Conservation (phyloP, 441 rosid species). For the Gossypium lobatum region DNA sequence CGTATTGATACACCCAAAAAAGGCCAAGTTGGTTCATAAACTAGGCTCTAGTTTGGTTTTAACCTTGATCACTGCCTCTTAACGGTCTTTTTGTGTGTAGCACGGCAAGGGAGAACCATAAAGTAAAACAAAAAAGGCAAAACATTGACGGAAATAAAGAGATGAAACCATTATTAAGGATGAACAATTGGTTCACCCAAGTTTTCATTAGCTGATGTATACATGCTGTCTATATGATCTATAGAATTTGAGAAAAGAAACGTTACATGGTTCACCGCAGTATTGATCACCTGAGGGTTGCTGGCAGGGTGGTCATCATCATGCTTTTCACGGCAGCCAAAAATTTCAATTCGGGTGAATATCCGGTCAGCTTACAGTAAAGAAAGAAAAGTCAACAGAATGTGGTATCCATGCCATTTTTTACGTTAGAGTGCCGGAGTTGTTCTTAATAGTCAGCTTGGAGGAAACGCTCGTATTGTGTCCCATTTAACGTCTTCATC, state of each 20-base stretch:
- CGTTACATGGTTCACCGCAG: not conserved
- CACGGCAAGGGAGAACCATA: not conserved
- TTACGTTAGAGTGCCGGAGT: slow-evolving; percentile 14
- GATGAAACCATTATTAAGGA: not conserved
- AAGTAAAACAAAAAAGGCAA: not conserved
- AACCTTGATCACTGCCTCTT: too few relatives aligned
- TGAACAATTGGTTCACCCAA: slow-evolving; percentile 18
- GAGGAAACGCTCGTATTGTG: slow-evolving; percentile 58
- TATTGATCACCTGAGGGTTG: slow-evolving; percentile 5
- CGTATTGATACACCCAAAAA: too few relatives aligned
- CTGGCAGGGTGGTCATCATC: not conserved
- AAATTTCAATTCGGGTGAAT: slow-evolving; percentile 4
- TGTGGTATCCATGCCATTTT: slow-evolving; percentile 23
- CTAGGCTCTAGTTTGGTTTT: too few relatives aligned
- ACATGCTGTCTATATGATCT: slow-evolving; percentile 13
- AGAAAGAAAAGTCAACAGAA: slow-evolving; percentile 23
- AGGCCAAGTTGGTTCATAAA: too few relatives aligned
- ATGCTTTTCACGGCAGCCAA: slow-evolving; percentile 12
- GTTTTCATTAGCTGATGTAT: slow-evolving; percentile 21
- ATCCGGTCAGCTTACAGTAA: slow-evolving; percentile 15
- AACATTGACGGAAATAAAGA: not conserved
- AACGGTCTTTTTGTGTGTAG: not conserved
- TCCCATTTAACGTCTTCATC: slow-evolving; percentile 55
- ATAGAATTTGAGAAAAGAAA: not conserved
- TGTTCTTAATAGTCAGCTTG: slow-evolving; percentile 41